phyloP scores from a whole-genome alignment of 345 rosid species.

The Hibiscus mutabilis region DNA sequence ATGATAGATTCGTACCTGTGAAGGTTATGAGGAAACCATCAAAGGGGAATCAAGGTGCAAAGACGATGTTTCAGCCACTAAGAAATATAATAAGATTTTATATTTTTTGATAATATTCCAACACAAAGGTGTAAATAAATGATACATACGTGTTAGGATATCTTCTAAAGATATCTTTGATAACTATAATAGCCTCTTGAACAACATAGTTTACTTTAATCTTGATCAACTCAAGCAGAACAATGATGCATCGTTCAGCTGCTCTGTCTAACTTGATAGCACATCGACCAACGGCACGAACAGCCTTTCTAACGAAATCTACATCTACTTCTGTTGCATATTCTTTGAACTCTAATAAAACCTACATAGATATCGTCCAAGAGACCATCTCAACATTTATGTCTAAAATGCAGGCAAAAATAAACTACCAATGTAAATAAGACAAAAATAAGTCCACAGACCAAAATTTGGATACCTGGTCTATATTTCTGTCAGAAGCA shows the following conservation, averaged over 20 bases:
- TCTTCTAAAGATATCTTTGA: conserved; percentile 98
- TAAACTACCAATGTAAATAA: background rate
- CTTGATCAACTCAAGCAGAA: conserved; percentile 94
- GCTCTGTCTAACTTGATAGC: conserved; percentile 99
- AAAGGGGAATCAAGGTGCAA: background rate
- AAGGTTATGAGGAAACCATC: conserved; percentile 6
- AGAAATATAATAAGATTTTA: background rate
- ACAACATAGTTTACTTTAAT: conserved; percentile 99
- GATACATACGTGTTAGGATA: conserved; percentile 84
- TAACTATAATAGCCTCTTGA: conserved; percentile 98
- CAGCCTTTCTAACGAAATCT: conserved; percentile 96
- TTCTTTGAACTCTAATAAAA: conserved; percentile 95
- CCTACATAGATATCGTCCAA: conserved; percentile 32
- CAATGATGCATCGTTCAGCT: conserved; percentile 97
- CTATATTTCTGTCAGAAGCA: conserved; percentile 96
- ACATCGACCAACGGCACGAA: conserved; percentile 96
- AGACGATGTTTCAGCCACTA: background rate
- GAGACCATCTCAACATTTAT: background rate
- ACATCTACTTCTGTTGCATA: conserved; percentile 98
- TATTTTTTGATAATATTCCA: background rate
- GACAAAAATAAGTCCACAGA: background rate
- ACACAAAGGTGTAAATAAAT: conserved; percentile 7
- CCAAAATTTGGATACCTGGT: conserved; percentile 54
- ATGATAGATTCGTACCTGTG: conserved; percentile 92
- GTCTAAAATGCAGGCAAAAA: background rate